phyloP scores from a whole-genome alignment of 768 basidiomycete genomes.

The Leccinum boreale region DNA sequence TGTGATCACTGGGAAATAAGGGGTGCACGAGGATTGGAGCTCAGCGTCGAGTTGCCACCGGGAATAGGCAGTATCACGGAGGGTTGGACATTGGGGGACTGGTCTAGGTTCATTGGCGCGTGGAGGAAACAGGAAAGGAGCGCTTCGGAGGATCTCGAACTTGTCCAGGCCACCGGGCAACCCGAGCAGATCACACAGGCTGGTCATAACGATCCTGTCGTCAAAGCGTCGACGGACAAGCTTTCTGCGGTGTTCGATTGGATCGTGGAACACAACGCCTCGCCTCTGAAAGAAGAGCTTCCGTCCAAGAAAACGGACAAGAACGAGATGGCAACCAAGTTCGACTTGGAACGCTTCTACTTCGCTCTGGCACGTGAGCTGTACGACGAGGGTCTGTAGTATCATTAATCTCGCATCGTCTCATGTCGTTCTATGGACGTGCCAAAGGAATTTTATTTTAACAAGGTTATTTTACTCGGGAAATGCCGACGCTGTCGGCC shows the following conservation, averaged over 20 bases:
- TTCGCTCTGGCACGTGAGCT: slow-evolving; percentile 84
- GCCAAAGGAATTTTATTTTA: too few relatives aligned
- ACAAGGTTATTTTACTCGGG: too few relatives aligned
- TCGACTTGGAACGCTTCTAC: slow-evolving; percentile 86
- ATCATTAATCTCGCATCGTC: background rate
- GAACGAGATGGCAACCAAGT: slow-evolving; percentile 60
- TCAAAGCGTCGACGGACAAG: slow-evolving; percentile 68
- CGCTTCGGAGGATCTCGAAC: slow-evolving; percentile 32
- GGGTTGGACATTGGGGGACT: slow-evolving; percentile 49
- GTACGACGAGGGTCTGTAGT: slow-evolving; percentile 85
- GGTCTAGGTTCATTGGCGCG: slow-evolving; percentile 57
- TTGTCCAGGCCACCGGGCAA: slow-evolving; percentile 22
- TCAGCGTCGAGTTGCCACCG: slow-evolving; percentile 57
- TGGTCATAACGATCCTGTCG: slow-evolving; percentile 47
- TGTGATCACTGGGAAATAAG: slow-evolving; percentile 97
- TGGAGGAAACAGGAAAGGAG: slow-evolving; percentile 57
- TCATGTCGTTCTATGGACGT: background rate
- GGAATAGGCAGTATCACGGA: slow-evolving; percentile 40
- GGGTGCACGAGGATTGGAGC: slow-evolving; percentile 78
- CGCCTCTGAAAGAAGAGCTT: slow-evolving; percentile 20
- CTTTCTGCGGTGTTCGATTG: slow-evolving; percentile 77
- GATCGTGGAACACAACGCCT: slow-evolving; percentile 57
- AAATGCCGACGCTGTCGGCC: too few relatives aligned
- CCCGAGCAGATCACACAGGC: slow-evolving; percentile 24
- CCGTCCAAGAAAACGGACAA: slow-evolving; percentile 26